Evolutionary conservation across 352 stramenopile species (phyloP), one percentile per base, ranked within the genome.

Genomic region (Pythium rishiriense): DNA sequence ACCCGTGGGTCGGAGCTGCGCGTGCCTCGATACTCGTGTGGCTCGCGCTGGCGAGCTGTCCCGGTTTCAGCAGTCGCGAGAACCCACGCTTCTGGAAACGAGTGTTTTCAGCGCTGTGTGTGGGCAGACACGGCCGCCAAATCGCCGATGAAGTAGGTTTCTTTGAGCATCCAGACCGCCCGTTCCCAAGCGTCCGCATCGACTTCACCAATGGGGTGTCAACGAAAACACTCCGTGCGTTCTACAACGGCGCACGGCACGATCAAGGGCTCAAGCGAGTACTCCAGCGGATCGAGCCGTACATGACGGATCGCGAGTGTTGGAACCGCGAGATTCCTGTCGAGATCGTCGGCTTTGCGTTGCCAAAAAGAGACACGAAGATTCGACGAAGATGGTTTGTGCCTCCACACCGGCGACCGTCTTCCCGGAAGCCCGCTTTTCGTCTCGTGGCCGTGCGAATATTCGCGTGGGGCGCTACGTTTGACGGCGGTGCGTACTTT

Each of bases 11-110:
- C n/a, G n/a, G n/a, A n/a, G n/a, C n/a, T 10, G 35, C 29, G 19
- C 45, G 47, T 4, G 58, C 47, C n/a, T 46, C 58, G 29, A 29
- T 29, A 4, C 19, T 57, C 21, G 59, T 28, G 59, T 66, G 59
- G 59, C 41, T 54, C 25, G 59, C 59, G 41, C 19, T 61, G 7
- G 28, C 37, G 22, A 41, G 39, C 28, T 61, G 53, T 17, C 7
- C 11, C 1, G 53, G 59, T 5, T 66, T 52, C 25, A 33, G 59
- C 12, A 26, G 24, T 19, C 4, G 22, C 8, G 59, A 58, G 49
- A 60, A 60, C 26, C 49, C 59, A 29, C 14, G 31, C 11, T 66
- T 66, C 35, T 66, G 59, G 59, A 25, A 45, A 14, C 48, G 59
- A 14, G 59, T 66, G 11, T 60, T 66, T n/a, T 31, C 22, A 11